Evolutionary conservation across 2,329 filamentous ascomycete genomes (phyloP).

Genomic region (Daldinia sp.): DNA sequence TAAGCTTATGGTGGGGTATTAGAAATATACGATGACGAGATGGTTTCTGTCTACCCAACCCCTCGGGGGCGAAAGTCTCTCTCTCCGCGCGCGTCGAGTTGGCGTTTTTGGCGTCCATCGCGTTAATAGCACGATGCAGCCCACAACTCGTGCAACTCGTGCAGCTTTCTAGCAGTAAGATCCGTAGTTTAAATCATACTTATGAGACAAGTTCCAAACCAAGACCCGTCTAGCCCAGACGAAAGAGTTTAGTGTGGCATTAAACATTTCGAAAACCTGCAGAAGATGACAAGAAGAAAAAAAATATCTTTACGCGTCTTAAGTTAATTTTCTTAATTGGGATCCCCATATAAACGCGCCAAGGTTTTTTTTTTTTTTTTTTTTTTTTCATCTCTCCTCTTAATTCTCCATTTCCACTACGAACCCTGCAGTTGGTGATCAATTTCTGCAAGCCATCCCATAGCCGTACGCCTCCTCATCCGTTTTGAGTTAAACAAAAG

Average conservation of each 20-base stretch:
- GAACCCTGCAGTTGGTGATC: conserved; percentile 19
- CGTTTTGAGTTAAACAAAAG: conserved; percentile 14
- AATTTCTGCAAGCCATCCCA: conserved; percentile 31
- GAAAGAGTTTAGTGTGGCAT: conserved; percentile 12
- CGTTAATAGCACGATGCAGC: conserved; percentile 7
- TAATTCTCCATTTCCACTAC: conserved; percentile 15
- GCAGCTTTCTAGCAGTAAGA: conserved; percentile 19
- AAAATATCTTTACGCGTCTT: conserved; percentile 32
- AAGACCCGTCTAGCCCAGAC: conserved; percentile 17
- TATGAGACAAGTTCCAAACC: conserved; percentile 17
- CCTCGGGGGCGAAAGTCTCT: conserved; percentile 23
- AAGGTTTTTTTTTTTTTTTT: no score
- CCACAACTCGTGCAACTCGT: conserved; percentile 15
- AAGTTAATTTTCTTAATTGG: conserved; percentile 10
- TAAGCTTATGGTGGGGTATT: conserved; percentile 29
- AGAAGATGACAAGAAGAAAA: conserved; percentile 7
- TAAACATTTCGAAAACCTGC: conserved; percentile 9
- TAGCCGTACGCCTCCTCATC: conserved; percentile 27
- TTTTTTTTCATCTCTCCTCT: conserved; percentile 16
- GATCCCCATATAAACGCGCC: conserved; percentile 39
- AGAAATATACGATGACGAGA: conserved; percentile 19
- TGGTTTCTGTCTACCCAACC: conserved; percentile 23
- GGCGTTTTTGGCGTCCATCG: conserved; percentile 30
- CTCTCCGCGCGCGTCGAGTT: conserved; percentile 36
- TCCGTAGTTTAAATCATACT: conserved; percentile 26